A percentile compares a stretch with the other conserved stretches of the same genome.
These are phyloP conservation scores for Leucogyrophana mollusca DNA, from an alignment of 768 basidiomycete species.

Conservation along the genomic window DNA sequence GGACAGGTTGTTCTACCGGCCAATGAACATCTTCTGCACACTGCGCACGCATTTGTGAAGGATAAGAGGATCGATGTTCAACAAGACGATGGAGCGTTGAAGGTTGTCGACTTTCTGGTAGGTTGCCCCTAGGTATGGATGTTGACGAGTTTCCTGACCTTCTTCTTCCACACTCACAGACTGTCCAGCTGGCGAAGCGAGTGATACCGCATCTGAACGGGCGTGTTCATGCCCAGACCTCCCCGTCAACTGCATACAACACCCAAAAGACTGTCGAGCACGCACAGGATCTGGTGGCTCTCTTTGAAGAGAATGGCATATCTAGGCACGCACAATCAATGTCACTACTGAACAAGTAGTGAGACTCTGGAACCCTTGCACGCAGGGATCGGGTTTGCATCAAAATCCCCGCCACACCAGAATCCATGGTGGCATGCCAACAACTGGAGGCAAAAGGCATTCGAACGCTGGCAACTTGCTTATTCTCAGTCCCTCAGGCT, in stretches of 20 bases:
- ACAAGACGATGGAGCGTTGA: constrained; percentile 24
- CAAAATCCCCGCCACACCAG: constrained; percentile 57
- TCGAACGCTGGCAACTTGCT: constrained; percentile 51
- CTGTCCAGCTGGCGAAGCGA: constrained; percentile 42
- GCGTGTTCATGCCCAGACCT: constrained; percentile 45
- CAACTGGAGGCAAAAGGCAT: constrained; percentile 44
- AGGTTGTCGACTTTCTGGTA: constrained; percentile 41
- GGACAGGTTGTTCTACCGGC: constrained; percentile 32
- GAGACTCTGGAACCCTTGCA: not conserved
- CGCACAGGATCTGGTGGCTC: constrained; percentile 37
- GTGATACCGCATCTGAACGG: constrained; percentile 41
- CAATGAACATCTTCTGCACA: constrained; percentile 27
- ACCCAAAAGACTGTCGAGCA: constrained; percentile 41
- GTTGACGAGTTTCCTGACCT: constrained; percentile 2
- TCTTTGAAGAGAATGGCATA: constrained; percentile 44
- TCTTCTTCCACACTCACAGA: constrained; percentile 24
- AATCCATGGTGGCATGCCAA: constrained; percentile 49
- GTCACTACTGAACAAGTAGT: not conserved
- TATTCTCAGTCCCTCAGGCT: constrained; percentile 57
- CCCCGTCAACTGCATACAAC: constrained; percentile 41
- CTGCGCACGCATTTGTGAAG: constrained; percentile 30
- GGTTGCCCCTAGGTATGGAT: constrained; percentile 4
- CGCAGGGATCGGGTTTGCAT: constrained; percentile 49
- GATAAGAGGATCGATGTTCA: constrained; percentile 7
- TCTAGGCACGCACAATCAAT: constrained; percentile 26